Percentiles rank a stretch among this genome's conserved stretches.
These are phyloP conservation scores for Fusarium protoensiforme DNA, from an alignment of 2,329 filamentous ascomycete genomes.

Conservation along the genomic window DNA sequence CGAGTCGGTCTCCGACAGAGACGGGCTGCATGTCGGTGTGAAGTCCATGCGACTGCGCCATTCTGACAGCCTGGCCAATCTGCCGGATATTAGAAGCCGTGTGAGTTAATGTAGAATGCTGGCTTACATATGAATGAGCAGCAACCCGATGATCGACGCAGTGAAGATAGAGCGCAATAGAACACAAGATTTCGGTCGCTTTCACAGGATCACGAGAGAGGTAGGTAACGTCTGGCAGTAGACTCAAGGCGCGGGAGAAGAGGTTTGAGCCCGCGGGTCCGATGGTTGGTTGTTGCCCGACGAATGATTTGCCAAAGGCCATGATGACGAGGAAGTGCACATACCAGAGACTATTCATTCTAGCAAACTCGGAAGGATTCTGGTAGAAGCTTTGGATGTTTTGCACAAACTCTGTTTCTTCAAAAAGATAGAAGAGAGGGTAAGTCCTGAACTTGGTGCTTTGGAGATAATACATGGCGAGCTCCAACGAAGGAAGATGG, in stretches of 20 bases:
- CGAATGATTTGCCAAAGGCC: conserved; percentile 17
- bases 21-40: conserved; percentile 4
- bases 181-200: conserved; percentile 16
- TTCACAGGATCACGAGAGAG: conserved; percentile 13
- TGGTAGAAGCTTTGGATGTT: conserved; percentile 4
- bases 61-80: conserved; percentile 16
- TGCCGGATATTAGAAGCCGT: not conserved
- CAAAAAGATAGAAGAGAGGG: conserved; percentile 11
- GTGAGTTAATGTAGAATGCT: not conserved
- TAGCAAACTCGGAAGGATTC: not conserved
- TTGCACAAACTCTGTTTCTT: conserved; percentile 4
- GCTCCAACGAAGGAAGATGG: conserved; percentile 6
- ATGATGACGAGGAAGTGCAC: conserved; percentile 13
- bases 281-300: not conserved
- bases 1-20: not conserved
- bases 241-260: conserved; percentile 5
- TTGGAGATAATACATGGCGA: conserved; percentile 9
- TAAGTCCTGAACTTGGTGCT: conserved; percentile 12
- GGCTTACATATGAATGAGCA: conserved; percentile 11
- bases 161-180: conserved; percentile 13
- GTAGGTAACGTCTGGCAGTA: conserved; percentile 11
- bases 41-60: conserved; percentile 18
- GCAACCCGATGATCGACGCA: conserved; percentile 15
- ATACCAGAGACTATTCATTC: conserved; percentile 3
- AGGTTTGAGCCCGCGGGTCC: conserved; percentile 10